Percentiles rank a stretch among this genome's conserved stretches.
Evolutionary conservation across 2,329 filamentous ascomycete species (phyloP).

Genomic region (Intubia oerlemansii): DNA sequence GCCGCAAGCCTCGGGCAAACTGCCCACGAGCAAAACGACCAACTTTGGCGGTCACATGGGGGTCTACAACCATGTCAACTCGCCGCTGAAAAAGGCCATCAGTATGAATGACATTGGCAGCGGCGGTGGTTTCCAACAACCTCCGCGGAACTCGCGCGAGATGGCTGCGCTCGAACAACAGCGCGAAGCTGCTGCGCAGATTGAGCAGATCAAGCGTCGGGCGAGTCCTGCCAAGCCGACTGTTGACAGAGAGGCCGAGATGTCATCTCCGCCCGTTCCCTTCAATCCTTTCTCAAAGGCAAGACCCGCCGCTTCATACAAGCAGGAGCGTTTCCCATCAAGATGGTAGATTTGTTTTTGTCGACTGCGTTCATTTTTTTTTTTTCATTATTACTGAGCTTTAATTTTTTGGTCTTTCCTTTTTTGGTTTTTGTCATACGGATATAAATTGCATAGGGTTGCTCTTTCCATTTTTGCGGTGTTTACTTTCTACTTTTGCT

Average conservation of each 20-base stretch:
- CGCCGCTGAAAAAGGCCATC: slow-evolving; percentile 59
- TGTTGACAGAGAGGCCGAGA: no score
- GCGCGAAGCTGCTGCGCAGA: slow-evolving; percentile 14
- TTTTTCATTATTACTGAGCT: no score
- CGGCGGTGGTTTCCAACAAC: slow-evolving; percentile 18
- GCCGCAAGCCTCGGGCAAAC: no score
- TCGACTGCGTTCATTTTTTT: background rate
- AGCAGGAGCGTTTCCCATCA: slow-evolving; percentile 21
- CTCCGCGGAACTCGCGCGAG: slow-evolving; percentile 37
- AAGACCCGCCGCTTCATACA: slow-evolving; percentile 14
- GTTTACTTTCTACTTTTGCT: background rate
- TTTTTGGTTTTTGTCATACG: background rate
- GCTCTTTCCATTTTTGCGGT: background rate
- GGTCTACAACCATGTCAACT: slow-evolving; percentile 58
- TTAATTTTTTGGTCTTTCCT: background rate
- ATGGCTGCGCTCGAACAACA: slow-evolving; percentile 40
- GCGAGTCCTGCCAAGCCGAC: no score
- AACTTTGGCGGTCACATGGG: slow-evolving; percentile 54
- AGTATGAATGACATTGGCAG: slow-evolving; percentile 37
- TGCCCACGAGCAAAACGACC: slow-evolving; percentile 7
- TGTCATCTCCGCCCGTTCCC: slow-evolving; percentile 7
- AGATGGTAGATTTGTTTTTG: slow-evolving; percentile 5
- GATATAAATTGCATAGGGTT: no score
- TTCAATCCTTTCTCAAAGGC: slow-evolving; percentile 19
- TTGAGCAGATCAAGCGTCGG: no score